These are phyloP conservation scores for Boletus sp. DNA, from an alignment of 1,284 basidiomycete species.

Conservation along the genomic window DNA sequence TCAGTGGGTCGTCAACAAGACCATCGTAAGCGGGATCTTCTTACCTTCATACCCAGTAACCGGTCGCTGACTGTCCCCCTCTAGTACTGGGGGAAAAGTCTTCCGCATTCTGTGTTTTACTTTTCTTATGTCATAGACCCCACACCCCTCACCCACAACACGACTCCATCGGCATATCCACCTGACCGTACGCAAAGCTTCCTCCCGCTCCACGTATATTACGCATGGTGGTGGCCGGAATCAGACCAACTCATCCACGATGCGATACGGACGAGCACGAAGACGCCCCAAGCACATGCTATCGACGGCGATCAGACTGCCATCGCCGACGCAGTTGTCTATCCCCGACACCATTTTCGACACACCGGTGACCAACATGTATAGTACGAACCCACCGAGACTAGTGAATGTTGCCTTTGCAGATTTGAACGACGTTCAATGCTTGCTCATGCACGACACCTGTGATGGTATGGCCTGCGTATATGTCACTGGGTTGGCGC, in stretches of 20 bases:
- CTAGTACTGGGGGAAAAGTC: slow-evolving; percentile 9
- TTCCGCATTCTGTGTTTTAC: slow-evolving; percentile 19
- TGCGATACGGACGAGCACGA: slow-evolving; percentile 40
- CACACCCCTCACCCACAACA: slow-evolving; percentile 41
- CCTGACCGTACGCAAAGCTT: slow-evolving; percentile 40
- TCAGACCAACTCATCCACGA: slow-evolving; percentile 42
- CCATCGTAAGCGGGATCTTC: slow-evolving; percentile 4
- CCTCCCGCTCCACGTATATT: slow-evolving; percentile 50
- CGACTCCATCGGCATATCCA: slow-evolving; percentile 46
- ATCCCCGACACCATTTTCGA: slow-evolving; percentile 49
- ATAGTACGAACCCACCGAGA: slow-evolving; percentile 43
- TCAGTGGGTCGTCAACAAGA: slow-evolving; percentile 15
- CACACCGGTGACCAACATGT: slow-evolving; percentile 45
- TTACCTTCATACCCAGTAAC: neutral
- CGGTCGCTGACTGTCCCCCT: neutral
- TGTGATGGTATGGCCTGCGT: neutral
- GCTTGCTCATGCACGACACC: no score
- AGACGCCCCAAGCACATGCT: slow-evolving; percentile 29
- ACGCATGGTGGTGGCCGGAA: slow-evolving; percentile 38
- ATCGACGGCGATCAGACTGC: slow-evolving; percentile 30
- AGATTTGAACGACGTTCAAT: no score
- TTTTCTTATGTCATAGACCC: slow-evolving; percentile 54
- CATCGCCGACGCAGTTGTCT: slow-evolving; percentile 39
- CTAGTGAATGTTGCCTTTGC: no score
- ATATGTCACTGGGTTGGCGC: no score